phyloP scores from a whole-genome alignment of 345 rosid genomes.

The Acer saccharum region DNA sequence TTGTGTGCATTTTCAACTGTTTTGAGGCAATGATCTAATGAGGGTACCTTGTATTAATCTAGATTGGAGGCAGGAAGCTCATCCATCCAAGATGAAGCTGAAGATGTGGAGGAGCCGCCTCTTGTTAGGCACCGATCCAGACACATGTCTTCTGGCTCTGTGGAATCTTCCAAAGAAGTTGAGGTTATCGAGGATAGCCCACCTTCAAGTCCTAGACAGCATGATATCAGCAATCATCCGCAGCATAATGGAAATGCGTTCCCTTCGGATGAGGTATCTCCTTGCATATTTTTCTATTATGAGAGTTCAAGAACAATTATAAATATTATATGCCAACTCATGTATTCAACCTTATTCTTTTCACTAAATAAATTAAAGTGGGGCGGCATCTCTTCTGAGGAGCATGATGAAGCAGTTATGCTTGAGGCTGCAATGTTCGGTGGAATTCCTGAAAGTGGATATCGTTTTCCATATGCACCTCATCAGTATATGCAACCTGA shows the following conservation, averaged over 20 bases:
- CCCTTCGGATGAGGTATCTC: slow-evolving; percentile 74
- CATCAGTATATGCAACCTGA: slow-evolving; percentile 58
- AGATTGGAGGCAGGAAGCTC: slow-evolving; percentile 72
- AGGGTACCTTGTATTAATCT: slow-evolving; percentile 16
- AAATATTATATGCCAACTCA: slow-evolving; percentile 2
- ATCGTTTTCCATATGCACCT: slow-evolving; percentile 59
- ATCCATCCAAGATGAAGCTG: slow-evolving; percentile 70
- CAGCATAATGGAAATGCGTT: slow-evolving; percentile 51
- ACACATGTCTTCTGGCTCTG: slow-evolving; percentile 45
- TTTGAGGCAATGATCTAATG: neutral
- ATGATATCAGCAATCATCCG: slow-evolving; percentile 37
- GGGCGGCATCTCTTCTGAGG: slow-evolving; percentile 99
- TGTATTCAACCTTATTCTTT: slow-evolving; percentile 19
- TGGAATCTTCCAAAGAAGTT: slow-evolving; percentile 48
- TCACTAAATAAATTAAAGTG: slow-evolving; percentile 52
- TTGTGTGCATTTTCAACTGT: neutral
- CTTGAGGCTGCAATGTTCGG: slow-evolving; percentile 99
- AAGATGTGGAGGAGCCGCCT: slow-evolving; percentile 74
- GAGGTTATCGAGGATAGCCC: slow-evolving; percentile 44
- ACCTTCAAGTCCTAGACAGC: slow-evolving; percentile 61
- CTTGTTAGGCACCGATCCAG: slow-evolving; percentile 72
- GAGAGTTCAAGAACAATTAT: neutral
- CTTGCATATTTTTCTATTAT: slow-evolving; percentile 4
- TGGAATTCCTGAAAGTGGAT: slow-evolving; percentile 89
- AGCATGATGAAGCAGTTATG: slow-evolving; percentile 99